Conservation (phyloP, 1,139 yeast genomes). For the Petasospora fabianii region DNA sequence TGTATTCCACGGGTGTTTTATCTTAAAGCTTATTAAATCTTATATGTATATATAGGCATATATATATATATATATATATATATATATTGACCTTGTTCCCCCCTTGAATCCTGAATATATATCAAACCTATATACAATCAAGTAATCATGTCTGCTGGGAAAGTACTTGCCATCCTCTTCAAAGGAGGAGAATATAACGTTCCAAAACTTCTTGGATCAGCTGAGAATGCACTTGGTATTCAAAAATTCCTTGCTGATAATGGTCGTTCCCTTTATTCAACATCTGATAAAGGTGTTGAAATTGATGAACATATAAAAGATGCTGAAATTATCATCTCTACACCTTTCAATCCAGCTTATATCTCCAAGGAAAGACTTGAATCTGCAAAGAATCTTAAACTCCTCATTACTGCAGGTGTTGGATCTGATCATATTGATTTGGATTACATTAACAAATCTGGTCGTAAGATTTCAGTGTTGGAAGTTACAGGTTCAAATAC, state of each 20-base stretch:
- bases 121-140: background rate
- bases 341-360: conserved; percentile 85
- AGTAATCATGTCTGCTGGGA: conserved; percentile 14
- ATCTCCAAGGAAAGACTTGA: conserved; percentile 62
- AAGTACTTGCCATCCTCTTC: conserved; percentile 28
- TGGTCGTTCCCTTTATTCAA: conserved; percentile 67
- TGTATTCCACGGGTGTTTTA: no score
- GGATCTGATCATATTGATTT: conserved; percentile 82
- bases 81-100: no score
- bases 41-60: no score
- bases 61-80: no score
- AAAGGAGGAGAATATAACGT: conserved; percentile 29
- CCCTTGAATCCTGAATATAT: no score
- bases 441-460: conserved; percentile 62
- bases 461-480: conserved; percentile 55
- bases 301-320: conserved; percentile 65
- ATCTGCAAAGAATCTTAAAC: conserved; percentile 69
- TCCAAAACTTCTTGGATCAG: conserved; percentile 57
- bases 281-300: conserved; percentile 63
- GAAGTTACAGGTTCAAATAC: conserved; percentile 86
- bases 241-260: conserved; percentile 58
- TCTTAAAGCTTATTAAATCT: no score
- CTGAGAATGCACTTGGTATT: conserved; percentile 75
- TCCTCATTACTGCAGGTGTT: conserved; percentile 78
- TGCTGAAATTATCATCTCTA: conserved; percentile 74